Evolutionary conservation across 345 rosid species (phyloP).

Genomic region (Eucalyptus brandiana): DNA sequence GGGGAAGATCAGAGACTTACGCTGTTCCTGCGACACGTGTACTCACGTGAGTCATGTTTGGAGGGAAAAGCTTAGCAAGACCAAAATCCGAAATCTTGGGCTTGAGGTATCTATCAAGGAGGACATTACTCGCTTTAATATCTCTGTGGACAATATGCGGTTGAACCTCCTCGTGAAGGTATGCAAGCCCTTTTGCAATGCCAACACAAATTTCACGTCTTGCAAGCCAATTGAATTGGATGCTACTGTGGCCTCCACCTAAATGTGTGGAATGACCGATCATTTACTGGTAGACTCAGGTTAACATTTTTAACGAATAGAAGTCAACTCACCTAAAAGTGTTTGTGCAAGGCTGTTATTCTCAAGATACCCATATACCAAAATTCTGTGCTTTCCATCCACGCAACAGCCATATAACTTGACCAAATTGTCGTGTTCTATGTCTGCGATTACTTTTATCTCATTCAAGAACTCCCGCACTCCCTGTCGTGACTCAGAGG

Average conservation of each 20-base stretch:
- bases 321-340: slow-evolving; percentile 32
- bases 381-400: slow-evolving; percentile 47
- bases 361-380: slow-evolving; percentile 64
- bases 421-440: slow-evolving; percentile 51
- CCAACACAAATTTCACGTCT: slow-evolving; percentile 49
- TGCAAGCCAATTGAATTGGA: slow-evolving; percentile 41
- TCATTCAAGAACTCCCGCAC: slow-evolving; percentile 55
- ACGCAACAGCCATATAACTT: slow-evolving; percentile 55
- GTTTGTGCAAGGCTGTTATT: slow-evolving; percentile 66
- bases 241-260: slow-evolving; percentile 25
- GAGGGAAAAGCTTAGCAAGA: slow-evolving; percentile 63
- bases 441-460: slow-evolving; percentile 39
- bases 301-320: not conserved
- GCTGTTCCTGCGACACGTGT: slow-evolving; percentile 69
- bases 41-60: slow-evolving; percentile 47
- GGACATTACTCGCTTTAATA: slow-evolving; percentile 73
- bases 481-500: slow-evolving; percentile 55
- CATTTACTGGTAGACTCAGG: not conserved
- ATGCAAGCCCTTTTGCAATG: slow-evolving; percentile 55
- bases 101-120: slow-evolving; percentile 35
- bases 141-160: slow-evolving; percentile 66
- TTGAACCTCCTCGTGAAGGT: slow-evolving; percentile 57
- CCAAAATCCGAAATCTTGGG: slow-evolving; percentile 79
- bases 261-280: not conserved
- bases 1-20: slow-evolving; percentile 17